Evolutionary conservation across 306 rosid genomes (phyloP).

Genomic region (Medicago arabica): DNA sequence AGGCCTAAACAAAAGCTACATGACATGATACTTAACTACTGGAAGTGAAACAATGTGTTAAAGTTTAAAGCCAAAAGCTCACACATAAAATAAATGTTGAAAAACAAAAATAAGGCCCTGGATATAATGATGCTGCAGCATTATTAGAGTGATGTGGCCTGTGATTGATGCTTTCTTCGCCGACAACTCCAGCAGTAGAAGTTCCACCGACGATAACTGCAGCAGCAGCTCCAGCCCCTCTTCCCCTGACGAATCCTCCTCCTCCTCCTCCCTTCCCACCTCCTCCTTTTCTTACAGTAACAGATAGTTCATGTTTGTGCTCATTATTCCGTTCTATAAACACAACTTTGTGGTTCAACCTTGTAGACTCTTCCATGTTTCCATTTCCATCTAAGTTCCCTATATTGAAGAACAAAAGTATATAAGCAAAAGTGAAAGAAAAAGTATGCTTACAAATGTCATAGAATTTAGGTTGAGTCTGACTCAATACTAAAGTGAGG

Average conservation of each 20-base stretch:
- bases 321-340: constrained; percentile 12
- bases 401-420: neutral
- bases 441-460: neutral
- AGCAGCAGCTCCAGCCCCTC: neutral
- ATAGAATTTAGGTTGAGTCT: neutral
- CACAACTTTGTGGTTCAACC: constrained; percentile 18
- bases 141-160: constrained; percentile 4
- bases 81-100: constrained; percentile 15
- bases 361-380: constrained; percentile 3
- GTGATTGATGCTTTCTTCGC: constrained; percentile 1
- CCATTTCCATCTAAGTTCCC: constrained; percentile 26
- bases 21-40: constrained; percentile 1
- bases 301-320: constrained; percentile 12
- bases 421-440: neutral
- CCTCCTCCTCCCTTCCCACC: neutral
- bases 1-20: neutral
- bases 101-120: constrained; percentile 21
- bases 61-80: constrained; percentile 17
- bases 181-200: neutral
- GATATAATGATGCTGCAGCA: constrained; percentile 27
- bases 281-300: constrained; percentile 25
- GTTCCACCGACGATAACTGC: neutral
- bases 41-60: constrained; percentile 27
- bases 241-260: neutral
- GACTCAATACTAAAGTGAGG: neutral